Percentiles rank a stretch among this genome's conserved stretches.
These are phyloP conservation scores for Cladosporium oxysporum DNA, from an alignment of 2,329 filamentous ascomycete species.

Conservation along the genomic window DNA sequence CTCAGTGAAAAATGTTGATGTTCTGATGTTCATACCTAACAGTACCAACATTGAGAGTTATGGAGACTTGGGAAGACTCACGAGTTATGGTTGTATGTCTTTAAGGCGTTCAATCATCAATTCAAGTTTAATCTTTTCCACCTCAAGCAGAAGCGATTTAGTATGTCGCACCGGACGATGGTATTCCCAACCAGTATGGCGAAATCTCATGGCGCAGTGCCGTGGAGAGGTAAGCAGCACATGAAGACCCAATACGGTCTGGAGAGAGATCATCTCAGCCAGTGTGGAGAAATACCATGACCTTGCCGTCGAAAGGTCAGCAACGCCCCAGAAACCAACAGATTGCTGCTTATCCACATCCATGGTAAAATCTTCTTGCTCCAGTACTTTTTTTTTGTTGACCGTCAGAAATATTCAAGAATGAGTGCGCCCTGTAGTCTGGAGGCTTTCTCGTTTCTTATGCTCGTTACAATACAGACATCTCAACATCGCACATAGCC, in stretches of 20 bases:
- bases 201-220: background rate
- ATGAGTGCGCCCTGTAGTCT: background rate
- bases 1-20: background rate
- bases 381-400: background rate
- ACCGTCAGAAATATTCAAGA: background rate
- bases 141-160: background rate
- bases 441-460: background rate
- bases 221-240: conserved; percentile 1
- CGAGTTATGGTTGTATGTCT: background rate
- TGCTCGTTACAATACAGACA: background rate
- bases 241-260: background rate
- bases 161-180: background rate
- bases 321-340: background rate
- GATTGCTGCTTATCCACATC: background rate
- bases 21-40: background rate
- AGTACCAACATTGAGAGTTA: background rate
- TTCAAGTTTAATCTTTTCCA: background rate
- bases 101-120: background rate
- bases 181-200: background rate
- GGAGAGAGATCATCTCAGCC: background rate
- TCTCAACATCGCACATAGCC: background rate
- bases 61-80: background rate
- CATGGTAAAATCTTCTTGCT: background rate
- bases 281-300: background rate
- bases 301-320: background rate